Conservation (phyloP, 2,329 filamentous ascomycete genomes). For the Cercospora brassicicola region DNA sequence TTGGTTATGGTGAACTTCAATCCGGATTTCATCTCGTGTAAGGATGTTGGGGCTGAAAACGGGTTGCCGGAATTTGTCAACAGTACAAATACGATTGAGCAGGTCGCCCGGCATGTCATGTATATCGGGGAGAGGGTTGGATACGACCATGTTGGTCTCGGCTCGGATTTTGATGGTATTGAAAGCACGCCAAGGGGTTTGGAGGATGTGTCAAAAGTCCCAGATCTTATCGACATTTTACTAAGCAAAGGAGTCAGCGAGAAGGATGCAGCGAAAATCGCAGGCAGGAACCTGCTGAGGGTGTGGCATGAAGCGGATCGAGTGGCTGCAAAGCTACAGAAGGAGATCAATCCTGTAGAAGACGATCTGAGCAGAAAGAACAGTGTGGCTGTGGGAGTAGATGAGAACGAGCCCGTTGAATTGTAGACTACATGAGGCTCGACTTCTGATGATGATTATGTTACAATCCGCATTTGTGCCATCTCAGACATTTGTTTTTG, state of each 20-base stretch:
- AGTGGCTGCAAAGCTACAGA: slow-evolving; percentile 67
- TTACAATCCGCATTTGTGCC: neutral
- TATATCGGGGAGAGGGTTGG: slow-evolving; percentile 82
- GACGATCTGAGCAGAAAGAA: slow-evolving; percentile 40
- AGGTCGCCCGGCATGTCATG: slow-evolving; percentile 76
- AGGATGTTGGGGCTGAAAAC: slow-evolving; percentile 54
- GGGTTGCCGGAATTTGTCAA: slow-evolving; percentile 67
- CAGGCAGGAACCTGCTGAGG: slow-evolving; percentile 76
- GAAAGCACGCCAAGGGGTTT: slow-evolving; percentile 66
- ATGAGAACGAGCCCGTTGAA: neutral
- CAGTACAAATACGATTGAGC: slow-evolving; percentile 68
- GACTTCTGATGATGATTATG: slow-evolving; percentile 3
- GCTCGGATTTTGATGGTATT: slow-evolving; percentile 87
- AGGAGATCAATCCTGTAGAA: slow-evolving; percentile 46
- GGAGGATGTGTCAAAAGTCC: slow-evolving; percentile 83
- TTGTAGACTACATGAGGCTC: slow-evolving; percentile 4
- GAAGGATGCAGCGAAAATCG: slow-evolving; percentile 70
- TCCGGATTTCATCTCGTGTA: slow-evolving; percentile 79
- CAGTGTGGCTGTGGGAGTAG: neutral
- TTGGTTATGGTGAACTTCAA: slow-evolving; percentile 91
- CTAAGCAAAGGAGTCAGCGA: slow-evolving; percentile 72
- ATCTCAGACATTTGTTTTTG: neutral
- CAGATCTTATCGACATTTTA: slow-evolving; percentile 73
- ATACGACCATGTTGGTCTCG: slow-evolving; percentile 83
- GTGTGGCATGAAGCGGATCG: slow-evolving; percentile 80